Evolutionary conservation across 129 eudicot genomes (phyloP).

Genomic region (Flaveria ramosissima): DNA sequence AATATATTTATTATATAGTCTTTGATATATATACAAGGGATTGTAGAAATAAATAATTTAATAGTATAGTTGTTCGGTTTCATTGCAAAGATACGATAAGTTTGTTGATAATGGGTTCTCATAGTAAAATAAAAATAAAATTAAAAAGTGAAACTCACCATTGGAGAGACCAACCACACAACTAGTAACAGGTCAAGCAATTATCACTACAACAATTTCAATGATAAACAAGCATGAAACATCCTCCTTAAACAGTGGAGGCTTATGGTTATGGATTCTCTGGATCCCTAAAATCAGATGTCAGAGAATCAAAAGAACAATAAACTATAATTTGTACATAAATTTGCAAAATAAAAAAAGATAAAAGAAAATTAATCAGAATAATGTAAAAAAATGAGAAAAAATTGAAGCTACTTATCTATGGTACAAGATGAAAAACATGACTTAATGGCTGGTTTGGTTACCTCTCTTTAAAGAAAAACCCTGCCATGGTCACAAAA

Average conservation of each 20-base stretch:
- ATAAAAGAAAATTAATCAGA: neutral
- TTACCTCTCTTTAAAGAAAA: neutral
- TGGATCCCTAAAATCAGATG: slow-evolving; percentile 63
- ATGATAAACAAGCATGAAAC: neutral
- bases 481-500: slow-evolving; percentile 48
- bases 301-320: slow-evolving; percentile 50
- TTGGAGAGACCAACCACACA: neutral
- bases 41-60: too few species aligned
- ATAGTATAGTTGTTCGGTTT: too few species aligned
- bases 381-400: neutral
- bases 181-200: neutral
- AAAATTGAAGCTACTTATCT: slow-evolving; percentile 37
- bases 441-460: neutral
- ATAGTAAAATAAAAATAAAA: too few species aligned
- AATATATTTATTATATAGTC: too few species aligned
- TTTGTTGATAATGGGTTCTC: too few species aligned
- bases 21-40: too few species aligned
- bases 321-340: slow-evolving; percentile 34
- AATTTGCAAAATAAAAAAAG: neutral
- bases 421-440: slow-evolving; percentile 41
- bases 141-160: neutral
- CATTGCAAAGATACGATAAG: too few species aligned
- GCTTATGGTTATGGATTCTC: slow-evolving; percentile 52
- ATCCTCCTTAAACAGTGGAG: slow-evolving; percentile 15
- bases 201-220: neutral